Evolutionary conservation across 345 rosid species (phyloP), one percentile per base, ranked within the genome.

Genomic region (Firmiana major): DNA sequence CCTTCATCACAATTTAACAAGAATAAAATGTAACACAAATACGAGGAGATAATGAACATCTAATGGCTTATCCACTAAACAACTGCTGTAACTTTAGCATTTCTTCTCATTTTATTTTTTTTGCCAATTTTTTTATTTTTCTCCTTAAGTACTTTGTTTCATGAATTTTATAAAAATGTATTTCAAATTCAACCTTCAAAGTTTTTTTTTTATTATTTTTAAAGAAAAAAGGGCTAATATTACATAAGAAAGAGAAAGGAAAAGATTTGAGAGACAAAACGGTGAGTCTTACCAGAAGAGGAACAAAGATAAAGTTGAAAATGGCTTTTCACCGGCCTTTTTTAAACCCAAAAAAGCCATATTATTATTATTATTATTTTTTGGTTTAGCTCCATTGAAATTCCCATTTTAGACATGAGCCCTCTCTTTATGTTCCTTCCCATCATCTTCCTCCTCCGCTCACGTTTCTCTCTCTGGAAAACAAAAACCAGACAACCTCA

Each of bases 281-380:
- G 84, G 84, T 75, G 85, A 62, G 80, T 79, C 64, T 45, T 55
- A 66, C 75, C 53, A 55, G 79, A 42, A 31, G 74, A 79, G 38
- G 75, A 77, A 76, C 71, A 73, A 66, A 76, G 81, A 46, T 69
- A 75, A 77, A 57, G 81, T 77, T 83, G 83, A 86, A 83, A 85
- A 79, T 63, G 84, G 81, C 85, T 36, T 81, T 76, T 83, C 90
- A 83, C 86, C 85, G 81, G 74, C 85, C 78, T 26, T 5, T 60
- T 59, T 1, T 3, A 36, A 36, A 3, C 40, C 40, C 40, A 36
- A 36, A 36, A 36, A 36, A 2, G 40, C 40, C 40, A 2, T n/a
- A n/a, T n/a, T n/a, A n/a, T n/a, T n/a, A n/a, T n/a, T n/a, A n/a
- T n/a, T n/a, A n/a, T 3, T 31, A 0, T 36, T 36, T 36, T 5